Percentiles rank a stretch among this genome's conserved stretches.
phyloP scores from a whole-genome alignment of 441 rosid genomes.

The Jatropha multifida region DNA sequence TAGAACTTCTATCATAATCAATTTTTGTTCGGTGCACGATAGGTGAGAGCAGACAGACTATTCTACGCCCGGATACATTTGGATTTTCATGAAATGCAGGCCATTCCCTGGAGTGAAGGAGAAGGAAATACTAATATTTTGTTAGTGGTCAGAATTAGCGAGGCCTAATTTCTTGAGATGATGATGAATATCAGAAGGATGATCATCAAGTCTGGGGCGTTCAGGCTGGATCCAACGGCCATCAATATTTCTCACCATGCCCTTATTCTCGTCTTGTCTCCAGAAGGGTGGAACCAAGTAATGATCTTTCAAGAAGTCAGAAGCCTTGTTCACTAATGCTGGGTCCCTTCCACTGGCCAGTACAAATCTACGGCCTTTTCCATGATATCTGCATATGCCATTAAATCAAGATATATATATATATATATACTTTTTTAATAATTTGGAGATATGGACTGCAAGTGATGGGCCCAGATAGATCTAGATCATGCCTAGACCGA shows the following conservation, averaged over 20 bases:
- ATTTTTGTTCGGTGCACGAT: too few species aligned
- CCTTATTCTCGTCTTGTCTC: conserved; percentile 81
- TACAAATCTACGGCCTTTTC: conserved; percentile 73
- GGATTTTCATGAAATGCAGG: too few species aligned
- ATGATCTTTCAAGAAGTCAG: conserved; percentile 70
- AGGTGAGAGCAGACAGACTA: too few species aligned
- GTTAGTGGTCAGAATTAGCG: conserved; percentile 1
- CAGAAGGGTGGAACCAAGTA: conserved; percentile 78
- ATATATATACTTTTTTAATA: too few species aligned
- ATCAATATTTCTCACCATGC: conserved; percentile 60
- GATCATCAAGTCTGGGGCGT: conserved; percentile 67
- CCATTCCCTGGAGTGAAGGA: too few species aligned
- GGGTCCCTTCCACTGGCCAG: conserved; percentile 73
- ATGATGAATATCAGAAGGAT: conserved; percentile 47
- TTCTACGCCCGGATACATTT: too few species aligned
- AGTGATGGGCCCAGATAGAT: too few species aligned
- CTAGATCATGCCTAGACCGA: too few species aligned
- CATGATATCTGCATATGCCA: conserved; percentile 58
- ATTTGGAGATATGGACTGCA: too few species aligned
- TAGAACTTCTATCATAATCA: too few species aligned
- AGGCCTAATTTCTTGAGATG: conserved; percentile 49
- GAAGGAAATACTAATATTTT: too few species aligned
- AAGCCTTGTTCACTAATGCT: conserved; percentile 78
- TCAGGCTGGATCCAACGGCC: conserved; percentile 87
- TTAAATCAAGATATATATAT: too few species aligned